Evolutionary conservation across 2,329 filamentous ascomycete genomes (phyloP).

Genomic region (Trichoderma pleuroti): DNA sequence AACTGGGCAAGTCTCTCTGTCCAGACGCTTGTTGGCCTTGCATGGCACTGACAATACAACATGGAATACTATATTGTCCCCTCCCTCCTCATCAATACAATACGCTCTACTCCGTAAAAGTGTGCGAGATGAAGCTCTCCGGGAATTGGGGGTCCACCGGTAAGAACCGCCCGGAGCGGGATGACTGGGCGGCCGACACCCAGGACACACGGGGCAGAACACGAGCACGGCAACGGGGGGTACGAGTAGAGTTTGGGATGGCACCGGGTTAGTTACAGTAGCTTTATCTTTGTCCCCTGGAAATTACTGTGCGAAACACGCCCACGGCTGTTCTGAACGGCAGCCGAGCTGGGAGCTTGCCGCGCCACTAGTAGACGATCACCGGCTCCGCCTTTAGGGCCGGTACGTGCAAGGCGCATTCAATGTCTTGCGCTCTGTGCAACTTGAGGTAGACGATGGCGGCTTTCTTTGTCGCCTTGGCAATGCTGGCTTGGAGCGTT

Average conservation of each 20-base stretch:
- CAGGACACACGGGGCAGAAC: not conserved
- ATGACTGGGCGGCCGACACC: not conserved
- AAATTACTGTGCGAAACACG: not conserved
- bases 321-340: not conserved
- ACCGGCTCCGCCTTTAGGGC: slow-evolving; percentile 14
- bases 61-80: not conserved
- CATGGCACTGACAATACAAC: not conserved
- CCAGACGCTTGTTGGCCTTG: not conserved
- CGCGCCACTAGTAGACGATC: slow-evolving; percentile 12
- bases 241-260: not conserved
- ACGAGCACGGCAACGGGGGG: not conserved
- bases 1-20: not conserved
- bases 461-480: not conserved
- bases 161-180: slow-evolving; percentile 5
- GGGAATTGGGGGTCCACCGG: slow-evolving; percentile 3
- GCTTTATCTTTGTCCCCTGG: not conserved
- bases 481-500: not conserved
- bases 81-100: not conserved
- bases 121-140: slow-evolving; percentile 14
- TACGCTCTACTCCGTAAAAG: not conserved
- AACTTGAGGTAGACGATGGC: not conserved
- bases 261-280: not conserved
- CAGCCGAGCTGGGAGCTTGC: not conserved
- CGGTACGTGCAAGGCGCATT: slow-evolving; percentile 3
- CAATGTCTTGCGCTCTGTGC: not conserved